These are phyloP conservation scores for Clonostachys solani DNA, from an alignment of 2,329 filamentous ascomycete species.

Conservation along the genomic window DNA sequence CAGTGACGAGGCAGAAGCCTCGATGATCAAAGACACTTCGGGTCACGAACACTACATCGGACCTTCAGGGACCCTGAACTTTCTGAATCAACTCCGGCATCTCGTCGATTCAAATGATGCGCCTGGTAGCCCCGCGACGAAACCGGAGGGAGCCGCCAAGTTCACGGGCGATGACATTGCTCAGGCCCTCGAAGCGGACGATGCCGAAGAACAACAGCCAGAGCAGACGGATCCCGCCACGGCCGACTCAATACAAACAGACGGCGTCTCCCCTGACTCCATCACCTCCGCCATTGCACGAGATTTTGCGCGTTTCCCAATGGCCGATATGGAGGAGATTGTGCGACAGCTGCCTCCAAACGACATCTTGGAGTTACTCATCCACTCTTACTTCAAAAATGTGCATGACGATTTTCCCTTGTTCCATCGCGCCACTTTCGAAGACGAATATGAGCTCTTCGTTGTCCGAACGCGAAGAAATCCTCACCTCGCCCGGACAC, in stretches of 20 bases:
- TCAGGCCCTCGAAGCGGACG: slow-evolving; percentile 15
- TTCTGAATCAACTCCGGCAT: slow-evolving; percentile 25
- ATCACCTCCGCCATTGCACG: slow-evolving; percentile 17
- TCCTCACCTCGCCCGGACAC: slow-evolving; percentile 1
- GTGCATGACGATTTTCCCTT: slow-evolving; percentile 28
- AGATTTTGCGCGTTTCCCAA: slow-evolving; percentile 16
- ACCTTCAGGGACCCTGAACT: slow-evolving; percentile 27
- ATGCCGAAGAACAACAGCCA: slow-evolving; percentile 1
- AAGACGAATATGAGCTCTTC: slow-evolving; percentile 24
- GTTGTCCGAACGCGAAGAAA: slow-evolving; percentile 10
- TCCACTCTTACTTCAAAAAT: slow-evolving; percentile 25
- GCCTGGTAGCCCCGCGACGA: not conserved
- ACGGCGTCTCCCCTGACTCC: slow-evolving; percentile 12
- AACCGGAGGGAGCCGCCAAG: not conserved
- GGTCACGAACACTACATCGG: slow-evolving; percentile 30
- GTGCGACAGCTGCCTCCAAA: slow-evolving; percentile 17
- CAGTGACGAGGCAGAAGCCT: slow-evolving; percentile 12
- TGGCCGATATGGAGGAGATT: slow-evolving; percentile 18
- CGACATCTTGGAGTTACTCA: slow-evolving; percentile 18
- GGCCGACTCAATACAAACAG: not conserved
- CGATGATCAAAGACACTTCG: slow-evolving; percentile 22
- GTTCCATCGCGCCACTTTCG: slow-evolving; percentile 25
- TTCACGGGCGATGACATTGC: slow-evolving; percentile 8
- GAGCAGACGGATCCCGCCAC: not conserved
- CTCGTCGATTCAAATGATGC: slow-evolving; percentile 12